Evolutionary conservation across 345 rosid genomes (phyloP).

Genomic region (Salix caprea): DNA sequence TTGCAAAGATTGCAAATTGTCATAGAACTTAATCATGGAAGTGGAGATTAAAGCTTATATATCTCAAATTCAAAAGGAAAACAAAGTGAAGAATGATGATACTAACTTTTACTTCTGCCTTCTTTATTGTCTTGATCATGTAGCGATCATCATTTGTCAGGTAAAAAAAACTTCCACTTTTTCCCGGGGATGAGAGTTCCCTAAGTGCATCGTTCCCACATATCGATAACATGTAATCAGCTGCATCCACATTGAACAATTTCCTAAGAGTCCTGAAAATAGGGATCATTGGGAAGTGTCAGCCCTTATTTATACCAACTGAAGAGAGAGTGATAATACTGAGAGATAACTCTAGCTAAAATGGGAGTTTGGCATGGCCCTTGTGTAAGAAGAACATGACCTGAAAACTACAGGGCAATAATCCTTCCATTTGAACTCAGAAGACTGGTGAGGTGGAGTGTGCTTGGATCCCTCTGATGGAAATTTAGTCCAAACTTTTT

Average conservation of each 20-base stretch:
- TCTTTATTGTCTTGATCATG: slow-evolving; percentile 98
- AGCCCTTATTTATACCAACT: background rate
- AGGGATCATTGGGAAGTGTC: slow-evolving; percentile 1
- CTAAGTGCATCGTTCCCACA: slow-evolving; percentile 95
- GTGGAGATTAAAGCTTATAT: background rate
- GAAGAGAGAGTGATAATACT: background rate
- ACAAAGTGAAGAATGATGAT: background rate
- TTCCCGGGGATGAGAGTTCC: slow-evolving; percentile 97
- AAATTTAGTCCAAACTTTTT: slow-evolving; percentile 94
- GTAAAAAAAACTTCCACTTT: slow-evolving; percentile 97
- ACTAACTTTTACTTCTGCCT: slow-evolving; percentile 87
- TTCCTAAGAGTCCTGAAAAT: slow-evolving; percentile 82
- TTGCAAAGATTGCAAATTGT: background rate
- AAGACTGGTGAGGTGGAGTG: slow-evolving; percentile 93
- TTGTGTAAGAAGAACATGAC: slow-evolving; percentile 26
- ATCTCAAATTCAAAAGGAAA: background rate
- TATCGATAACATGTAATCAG: slow-evolving; percentile 94
- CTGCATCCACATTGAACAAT: slow-evolving; percentile 84
- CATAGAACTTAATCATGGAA: background rate
- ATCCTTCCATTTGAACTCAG: slow-evolving; percentile 94
- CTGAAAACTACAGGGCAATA: slow-evolving; percentile 98
- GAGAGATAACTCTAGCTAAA: background rate
- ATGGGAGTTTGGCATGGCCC: background rate
- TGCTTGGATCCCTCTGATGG: slow-evolving; percentile 91
- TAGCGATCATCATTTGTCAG: slow-evolving; percentile 84